A percentile compares a stretch with the other conserved stretches of the same genome.
Evolutionary conservation across 768 basidiomycete genomes (phyloP).

Genomic region (Rickenella mellea): DNA sequence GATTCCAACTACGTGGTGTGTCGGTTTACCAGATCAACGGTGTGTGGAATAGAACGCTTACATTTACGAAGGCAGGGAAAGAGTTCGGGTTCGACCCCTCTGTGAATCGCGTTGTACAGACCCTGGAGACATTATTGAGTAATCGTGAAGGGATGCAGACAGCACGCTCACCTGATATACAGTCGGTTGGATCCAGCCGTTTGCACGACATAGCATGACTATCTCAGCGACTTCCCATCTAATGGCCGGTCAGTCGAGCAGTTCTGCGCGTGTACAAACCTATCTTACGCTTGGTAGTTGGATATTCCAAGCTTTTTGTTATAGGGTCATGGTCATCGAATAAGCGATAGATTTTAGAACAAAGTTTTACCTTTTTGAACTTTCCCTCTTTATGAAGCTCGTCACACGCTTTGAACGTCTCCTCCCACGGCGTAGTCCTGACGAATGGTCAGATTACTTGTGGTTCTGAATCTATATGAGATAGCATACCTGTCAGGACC

Average conservation of each 20-base stretch:
- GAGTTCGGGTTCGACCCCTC: constrained; percentile 12
- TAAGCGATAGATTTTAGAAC: constrained; percentile 8
- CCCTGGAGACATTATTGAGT: too few species aligned
- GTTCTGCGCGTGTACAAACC: background rate
- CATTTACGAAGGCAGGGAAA: constrained; percentile 16
- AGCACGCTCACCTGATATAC: too few species aligned
- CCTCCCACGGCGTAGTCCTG: constrained; percentile 10
- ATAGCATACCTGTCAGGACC: constrained; percentile 10
- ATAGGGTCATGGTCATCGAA: background rate
- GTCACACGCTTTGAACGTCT: constrained; percentile 17
- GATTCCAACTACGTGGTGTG: too few species aligned
- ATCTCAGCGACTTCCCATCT: constrained; percentile 16
- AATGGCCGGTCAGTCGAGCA: background rate
- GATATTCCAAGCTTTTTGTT: background rate
- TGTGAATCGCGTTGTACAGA: constrained; percentile 15
- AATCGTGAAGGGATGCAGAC: too few species aligned
- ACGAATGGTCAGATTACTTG: constrained; percentile 12
- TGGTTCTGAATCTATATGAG: constrained; percentile 1
- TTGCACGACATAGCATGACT: constrained; percentile 15
- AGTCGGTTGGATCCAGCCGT: constrained; percentile 14
- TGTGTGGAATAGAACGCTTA: too few species aligned
- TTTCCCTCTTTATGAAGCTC: constrained; percentile 13
- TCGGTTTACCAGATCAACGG: too few species aligned
- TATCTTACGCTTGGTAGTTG: background rate
- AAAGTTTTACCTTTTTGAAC: constrained; percentile 7